Evolutionary conservation across 257 asterid species (phyloP), one percentile per base, ranked within the genome.

Genomic region (Parsonsia alboflavescens): DNA sequence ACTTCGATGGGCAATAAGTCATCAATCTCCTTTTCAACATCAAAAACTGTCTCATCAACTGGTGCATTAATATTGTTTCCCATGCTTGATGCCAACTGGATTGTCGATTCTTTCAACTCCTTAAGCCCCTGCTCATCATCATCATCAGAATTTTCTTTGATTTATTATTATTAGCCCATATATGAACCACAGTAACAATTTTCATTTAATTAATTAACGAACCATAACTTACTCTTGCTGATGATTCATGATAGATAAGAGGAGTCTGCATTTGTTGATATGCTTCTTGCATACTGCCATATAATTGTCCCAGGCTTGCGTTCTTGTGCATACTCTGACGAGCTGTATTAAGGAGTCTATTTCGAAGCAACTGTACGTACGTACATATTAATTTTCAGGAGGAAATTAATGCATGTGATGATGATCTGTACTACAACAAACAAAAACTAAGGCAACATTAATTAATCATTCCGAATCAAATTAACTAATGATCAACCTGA

Each of bases 211-310:
- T 5, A 42, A 42, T 42, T 42, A 42, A 7, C 5, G 46, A 5
- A 42, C 46, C 52, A 10, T 48, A 76, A 56, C 93, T 46, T 89
- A 92, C 97, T 66, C 78, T 79, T 24, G 81, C 76, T 71, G 97
- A 88, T 70, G 93, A 73, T 33, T 83, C 81, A 80, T 88, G 97
- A 85, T 92, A 86, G 69, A 92, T 73, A 44, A 92, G 84, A 73
- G 97, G 97, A 50, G 97, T 92, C 81, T 92, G 97, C 96, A 90
- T 92, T 67, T 86, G 91, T 63, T 73, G 89, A 82, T 92, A 92
- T 2, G 93, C 96, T 82, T 92, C 92, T 85, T 92, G 96, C 97
- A 92, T 92, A 73, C 81, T 92, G 16, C 97, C 92, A 48, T 92
- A 92, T 76, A 92, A 68, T 74, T 92, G 90, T 52, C 90, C 92